Evolutionary conservation across 2,329 filamentous ascomycete genomes (phyloP), one percentile per base, ranked within the genome.

Genomic region (Penicillium sp.): DNA sequence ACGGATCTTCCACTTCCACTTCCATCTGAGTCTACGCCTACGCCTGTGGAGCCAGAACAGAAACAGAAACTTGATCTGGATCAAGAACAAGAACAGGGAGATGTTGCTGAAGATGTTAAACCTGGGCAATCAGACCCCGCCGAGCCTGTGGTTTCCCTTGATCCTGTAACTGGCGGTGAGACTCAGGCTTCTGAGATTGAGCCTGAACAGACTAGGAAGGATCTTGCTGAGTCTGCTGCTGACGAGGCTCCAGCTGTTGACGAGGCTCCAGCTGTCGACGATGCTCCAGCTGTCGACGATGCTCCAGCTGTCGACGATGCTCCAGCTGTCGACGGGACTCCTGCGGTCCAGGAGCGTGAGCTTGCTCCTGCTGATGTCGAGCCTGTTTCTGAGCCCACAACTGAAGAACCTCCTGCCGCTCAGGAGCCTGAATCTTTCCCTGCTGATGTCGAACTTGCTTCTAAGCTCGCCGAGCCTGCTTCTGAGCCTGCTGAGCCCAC

Each of bases 301-400:
- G n/a, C n/a, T n/a, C n/a, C n/a, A n/a, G n/a, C n/a, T n/a, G n/a
- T n/a, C n/a, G n/a, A n/a, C n/a, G n/a, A n/a, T n/a, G n/a, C n/a
- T n/a, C n/a, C n/a, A n/a, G n/a, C n/a, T n/a, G n/a, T n/a, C n/a
- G n/a, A n/a, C n/a, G n/a, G n/a, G n/a, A n/a, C n/a, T n/a, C n/a
- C n/a, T n/a, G n/a, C n/a, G n/a, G n/a, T n/a, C n/a, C 44, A 45
- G 29, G 43, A 44, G 13, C 36, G 44, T 20, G 57, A 60, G 10
- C 8, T 27, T 45, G 18, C 34, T 3, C 26, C 18, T 6, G 12
- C 49, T 36, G 39, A 4, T 15, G 20, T 7, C 9, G 49, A 56
- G 24, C 24, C 27, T 12, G 13, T 3, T 9, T 13, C 12, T 7
- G 34, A 51, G 23, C 21, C 33, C 12, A 13, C 24, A n/a, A n/a